Evolutionary conservation across 1,139 yeast genomes (phyloP).

Genomic region (Geotrichum carabidarum): DNA sequence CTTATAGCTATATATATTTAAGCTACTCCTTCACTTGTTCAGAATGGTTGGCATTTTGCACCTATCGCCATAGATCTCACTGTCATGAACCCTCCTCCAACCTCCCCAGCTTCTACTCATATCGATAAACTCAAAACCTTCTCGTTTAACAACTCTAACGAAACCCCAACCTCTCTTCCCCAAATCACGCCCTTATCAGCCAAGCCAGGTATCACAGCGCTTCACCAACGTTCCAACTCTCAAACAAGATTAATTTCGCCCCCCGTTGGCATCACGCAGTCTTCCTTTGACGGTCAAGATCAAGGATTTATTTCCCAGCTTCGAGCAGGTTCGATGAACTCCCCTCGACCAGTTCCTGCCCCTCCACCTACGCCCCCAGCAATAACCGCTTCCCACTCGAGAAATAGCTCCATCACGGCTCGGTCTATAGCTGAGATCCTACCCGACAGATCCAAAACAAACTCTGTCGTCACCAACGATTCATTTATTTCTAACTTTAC

Average conservation of each 20-base stretch:
- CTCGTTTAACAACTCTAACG: not conserved
- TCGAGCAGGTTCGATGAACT: not conserved
- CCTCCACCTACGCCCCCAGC: not conserved
- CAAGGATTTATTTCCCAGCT: not conserved
- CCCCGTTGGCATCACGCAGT: conserved; percentile 3
- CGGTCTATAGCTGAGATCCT: not conserved
- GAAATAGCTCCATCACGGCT: not conserved
- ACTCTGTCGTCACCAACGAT: not conserved
- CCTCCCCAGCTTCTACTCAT: not conserved
- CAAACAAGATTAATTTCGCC: not conserved
- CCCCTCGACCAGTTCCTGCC: conserved; percentile 1
- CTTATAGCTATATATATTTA: not conserved
- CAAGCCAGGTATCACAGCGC: not conserved
- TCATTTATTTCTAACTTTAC: not conserved
- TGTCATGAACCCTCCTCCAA: not conserved
- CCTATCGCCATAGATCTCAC: not conserved
- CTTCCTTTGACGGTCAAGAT: conserved; percentile 3
- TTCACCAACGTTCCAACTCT: not conserved
- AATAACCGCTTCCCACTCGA: not conserved
- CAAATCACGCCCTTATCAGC: not conserved
- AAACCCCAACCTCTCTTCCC: not conserved
- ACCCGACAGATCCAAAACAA: conserved; percentile 1
- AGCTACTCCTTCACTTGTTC: not conserved
- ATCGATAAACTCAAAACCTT: conserved; percentile 2
- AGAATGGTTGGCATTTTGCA: not conserved